Evolutionary conservation across 1,139 yeast genomes (phyloP), one percentile per base, ranked within the genome.

Genomic region (Kodamaea sp.): DNA sequence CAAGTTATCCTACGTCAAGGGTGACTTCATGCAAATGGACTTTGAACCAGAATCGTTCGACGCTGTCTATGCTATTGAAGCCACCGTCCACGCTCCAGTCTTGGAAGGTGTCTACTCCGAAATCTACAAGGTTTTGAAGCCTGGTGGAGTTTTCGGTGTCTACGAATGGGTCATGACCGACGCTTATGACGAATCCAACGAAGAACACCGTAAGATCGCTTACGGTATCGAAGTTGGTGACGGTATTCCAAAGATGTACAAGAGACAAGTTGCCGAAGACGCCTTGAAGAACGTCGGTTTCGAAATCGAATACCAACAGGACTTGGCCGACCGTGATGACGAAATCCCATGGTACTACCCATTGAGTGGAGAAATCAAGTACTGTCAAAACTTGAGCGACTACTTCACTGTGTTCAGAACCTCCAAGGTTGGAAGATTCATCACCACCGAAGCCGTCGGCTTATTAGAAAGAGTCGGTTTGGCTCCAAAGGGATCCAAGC

Each of bases 141-240:
- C 97, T 49, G 97, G 98, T 59, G 98, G 98, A 61, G 78, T 76
- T 32, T 92, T 92, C 51, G 98, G 97, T 61, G 97, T 92, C 39
- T 92, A 92, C 71, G 98, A 92, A 70, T 92, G 98, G 98, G 97
- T 92, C 46, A 83, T 92, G 95, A 92, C 97, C 46, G 96, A 90
- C 53, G 76, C 70, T 35, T 94, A 88, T 63, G 98, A 92, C 61
- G 96, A 85, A 66, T 64, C 64, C 44, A 88, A 89, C 64, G 78
- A 80, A 50, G 92, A 82, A 62, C 98, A 92, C 70, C 87, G 97
- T 65, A 85, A 85, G 61, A 86, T 92, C 50, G 94, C 96, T 28
- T 92, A 92, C 65, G 97, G 97, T 60, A 94, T 92, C 55, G 98
- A 92, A 69, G 78, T 92, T 46, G 98, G 98, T 57, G 97, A 92